These are phyloP conservation scores for Haplosporangium sp. DNA, from an alignment of 371 early-diverging fungal genomes.

Conservation along the genomic window DNA sequence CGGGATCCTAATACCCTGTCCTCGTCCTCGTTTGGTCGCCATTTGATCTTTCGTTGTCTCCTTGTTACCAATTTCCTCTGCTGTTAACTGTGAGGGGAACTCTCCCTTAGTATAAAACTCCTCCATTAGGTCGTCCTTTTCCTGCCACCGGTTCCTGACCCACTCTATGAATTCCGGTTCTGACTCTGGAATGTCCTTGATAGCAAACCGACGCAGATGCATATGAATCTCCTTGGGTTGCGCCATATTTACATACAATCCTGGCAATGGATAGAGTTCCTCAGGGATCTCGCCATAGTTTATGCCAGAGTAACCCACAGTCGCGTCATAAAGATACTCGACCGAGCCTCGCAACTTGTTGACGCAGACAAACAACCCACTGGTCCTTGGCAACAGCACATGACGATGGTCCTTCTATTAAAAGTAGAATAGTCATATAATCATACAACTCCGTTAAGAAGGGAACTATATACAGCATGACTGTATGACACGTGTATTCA, in stretches of 20 bases:
- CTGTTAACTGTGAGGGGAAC: slow-evolving; percentile 63
- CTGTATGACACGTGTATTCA: too few relatives aligned
- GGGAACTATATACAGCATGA: too few relatives aligned
- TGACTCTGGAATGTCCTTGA: slow-evolving; percentile 73
- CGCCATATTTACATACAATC: slow-evolving; percentile 72
- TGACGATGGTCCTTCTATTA: slow-evolving; percentile 63
- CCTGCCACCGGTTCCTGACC: slow-evolving; percentile 80
- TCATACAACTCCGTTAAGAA: too few relatives aligned
- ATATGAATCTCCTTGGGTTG: slow-evolving; percentile 82
- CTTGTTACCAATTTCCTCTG: slow-evolving; percentile 27
- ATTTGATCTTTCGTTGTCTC: not conserved
- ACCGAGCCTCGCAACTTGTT: slow-evolving; percentile 69
- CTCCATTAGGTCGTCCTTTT: slow-evolving; percentile 88
- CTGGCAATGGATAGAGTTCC: slow-evolving; percentile 75
- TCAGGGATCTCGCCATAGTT: slow-evolving; percentile 79
- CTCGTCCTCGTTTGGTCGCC: slow-evolving; percentile 8
- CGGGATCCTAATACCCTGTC: slow-evolving; percentile 41
- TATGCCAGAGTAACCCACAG: slow-evolving; percentile 88
- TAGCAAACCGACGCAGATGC: slow-evolving; percentile 75
- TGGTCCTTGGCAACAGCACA: slow-evolving; percentile 81
- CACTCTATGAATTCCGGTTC: slow-evolving; percentile 76
- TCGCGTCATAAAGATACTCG: slow-evolving; percentile 84
- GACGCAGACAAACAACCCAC: slow-evolving; percentile 77
- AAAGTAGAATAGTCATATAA: too few relatives aligned
- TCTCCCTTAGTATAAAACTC: slow-evolving; percentile 79